Percentiles rank a stretch among this genome's conserved stretches.
Conservation (phyloP, 2,329 filamentous ascomycete genomes). For the Sclerotinia sclerotiorum region DNA sequence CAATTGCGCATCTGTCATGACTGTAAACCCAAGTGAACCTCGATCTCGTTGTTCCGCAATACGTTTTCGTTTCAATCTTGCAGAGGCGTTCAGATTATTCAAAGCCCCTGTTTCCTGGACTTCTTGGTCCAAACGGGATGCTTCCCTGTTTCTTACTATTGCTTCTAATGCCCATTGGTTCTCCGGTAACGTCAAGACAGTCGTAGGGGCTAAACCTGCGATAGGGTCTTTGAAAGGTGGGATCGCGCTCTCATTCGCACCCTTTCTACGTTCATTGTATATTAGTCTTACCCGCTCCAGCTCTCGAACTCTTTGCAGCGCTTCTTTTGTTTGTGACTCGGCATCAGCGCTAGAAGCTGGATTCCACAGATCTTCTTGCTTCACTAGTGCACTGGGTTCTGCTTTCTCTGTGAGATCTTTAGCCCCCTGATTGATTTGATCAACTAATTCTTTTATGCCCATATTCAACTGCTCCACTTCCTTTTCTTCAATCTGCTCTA, state of each 20-base stretch:
- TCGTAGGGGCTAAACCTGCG: constrained; percentile 8
- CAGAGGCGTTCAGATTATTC: constrained; percentile 5
- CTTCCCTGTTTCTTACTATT: constrained; percentile 1
- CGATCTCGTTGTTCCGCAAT: not conserved
- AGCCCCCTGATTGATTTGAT: not conserved
- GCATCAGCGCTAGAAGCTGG: not conserved
- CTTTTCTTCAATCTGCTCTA: not conserved
- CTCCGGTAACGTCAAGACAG: not conserved
- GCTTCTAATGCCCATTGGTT: constrained; percentile 9
- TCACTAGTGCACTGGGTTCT: not conserved
- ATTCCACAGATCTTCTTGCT: not conserved
- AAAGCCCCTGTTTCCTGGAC: not conserved
- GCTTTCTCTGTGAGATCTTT: not conserved
- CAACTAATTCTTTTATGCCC: not conserved
- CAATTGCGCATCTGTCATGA: not conserved
- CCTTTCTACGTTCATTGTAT: not conserved
- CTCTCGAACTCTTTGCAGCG: not conserved
- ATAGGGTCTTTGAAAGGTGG: constrained; percentile 3
- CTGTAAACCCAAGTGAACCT: not conserved
- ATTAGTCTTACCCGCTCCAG: not conserved
- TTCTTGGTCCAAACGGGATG: not conserved
- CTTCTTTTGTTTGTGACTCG: not conserved
- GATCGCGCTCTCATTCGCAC: not conserved
- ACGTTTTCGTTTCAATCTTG: constrained; percentile 11
- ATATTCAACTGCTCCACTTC: not conserved